These are phyloP conservation scores for Polyplosphaeria fusca DNA, from an alignment of 495 filamentous ascomycete species.

Conservation along the genomic window DNA sequence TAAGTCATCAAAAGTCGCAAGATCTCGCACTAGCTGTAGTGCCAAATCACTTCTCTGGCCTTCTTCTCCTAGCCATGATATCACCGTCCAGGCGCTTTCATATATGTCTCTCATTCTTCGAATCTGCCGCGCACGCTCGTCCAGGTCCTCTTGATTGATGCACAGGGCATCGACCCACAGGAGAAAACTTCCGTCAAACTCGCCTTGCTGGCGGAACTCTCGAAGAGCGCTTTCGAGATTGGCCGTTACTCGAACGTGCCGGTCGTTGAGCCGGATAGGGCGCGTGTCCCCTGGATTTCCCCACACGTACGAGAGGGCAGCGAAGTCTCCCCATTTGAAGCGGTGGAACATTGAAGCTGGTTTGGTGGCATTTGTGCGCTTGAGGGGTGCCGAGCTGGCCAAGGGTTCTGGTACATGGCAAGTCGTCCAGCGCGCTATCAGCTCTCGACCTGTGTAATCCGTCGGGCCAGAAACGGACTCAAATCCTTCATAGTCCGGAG, in stretches of 20 bases:
- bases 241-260: not conserved
- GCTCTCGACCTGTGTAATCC: not conserved
- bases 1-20: not conserved
- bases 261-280: not conserved
- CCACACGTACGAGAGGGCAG: constrained; percentile 5
- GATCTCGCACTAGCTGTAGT: not conserved
- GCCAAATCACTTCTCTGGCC: not conserved
- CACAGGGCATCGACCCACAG: constrained; percentile 13
- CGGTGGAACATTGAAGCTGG: not conserved
- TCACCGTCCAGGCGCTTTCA: not conserved
- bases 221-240: not conserved
- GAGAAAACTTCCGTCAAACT: not conserved
- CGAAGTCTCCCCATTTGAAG: constrained; percentile 7
- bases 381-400: not conserved
- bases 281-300: not conserved
- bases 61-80: constrained; percentile 2
- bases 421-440: not conserved
- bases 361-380: not conserved
- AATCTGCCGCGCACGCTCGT: constrained; percentile 1
- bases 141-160: constrained; percentile 11
- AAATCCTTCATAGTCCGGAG: not conserved
- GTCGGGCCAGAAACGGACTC: not conserved
- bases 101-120: not conserved
- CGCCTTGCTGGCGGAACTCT: not conserved
- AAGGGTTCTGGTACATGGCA: not conserved